Evolutionary conservation across 2,329 filamentous ascomycete genomes (phyloP).

Genomic region (Phialemonium atrogriseum): DNA sequence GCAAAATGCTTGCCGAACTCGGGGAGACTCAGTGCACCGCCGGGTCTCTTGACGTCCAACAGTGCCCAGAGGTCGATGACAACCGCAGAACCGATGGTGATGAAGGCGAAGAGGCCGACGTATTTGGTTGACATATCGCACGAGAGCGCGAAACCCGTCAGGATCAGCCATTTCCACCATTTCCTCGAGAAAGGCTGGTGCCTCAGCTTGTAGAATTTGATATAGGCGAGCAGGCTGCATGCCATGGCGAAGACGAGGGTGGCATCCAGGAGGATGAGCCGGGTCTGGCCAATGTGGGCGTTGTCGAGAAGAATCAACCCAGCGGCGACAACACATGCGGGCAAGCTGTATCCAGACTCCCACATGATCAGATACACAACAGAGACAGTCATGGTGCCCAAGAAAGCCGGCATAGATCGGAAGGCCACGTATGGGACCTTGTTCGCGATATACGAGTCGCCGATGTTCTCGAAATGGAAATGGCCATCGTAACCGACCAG

Average conservation of each 20-base stretch:
- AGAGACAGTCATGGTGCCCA: conserved; percentile 90
- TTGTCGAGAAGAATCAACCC: conserved; percentile 91
- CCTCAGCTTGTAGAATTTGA: conserved; percentile 95
- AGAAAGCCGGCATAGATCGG: conserved; percentile 82
- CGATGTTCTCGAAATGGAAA: conserved; percentile 98
- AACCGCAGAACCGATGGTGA: conserved; percentile 92
- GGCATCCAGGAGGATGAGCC: conserved; percentile 89
- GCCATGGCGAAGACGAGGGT: conserved; percentile 95
- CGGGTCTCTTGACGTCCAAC: conserved; percentile 76
- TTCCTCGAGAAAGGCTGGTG: conserved; percentile 86
- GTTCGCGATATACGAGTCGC: conserved; percentile 94
- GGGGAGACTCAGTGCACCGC: conserved; percentile 69
- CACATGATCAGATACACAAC: conserved; percentile 97
- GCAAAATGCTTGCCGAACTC: conserved; percentile 85
- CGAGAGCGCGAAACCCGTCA: conserved; percentile 89
- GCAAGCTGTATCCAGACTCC: conserved; percentile 96
- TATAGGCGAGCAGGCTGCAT: conserved; percentile 84
- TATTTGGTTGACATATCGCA: conserved; percentile 99
- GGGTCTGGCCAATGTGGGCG: conserved; percentile 92
- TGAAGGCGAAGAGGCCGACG: conserved; percentile 91
- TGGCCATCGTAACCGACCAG: conserved; percentile 93
- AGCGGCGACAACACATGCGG: conserved; percentile 80
- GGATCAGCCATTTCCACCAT: conserved; percentile 99
- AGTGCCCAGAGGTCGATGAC: conserved; percentile 93
- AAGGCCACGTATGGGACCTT: conserved; percentile 97